Evolutionary conservation across 169 alveolate genomes (phyloP), one percentile per base, ranked within the genome.

Genomic region (Plasmodium blacklocki): DNA sequence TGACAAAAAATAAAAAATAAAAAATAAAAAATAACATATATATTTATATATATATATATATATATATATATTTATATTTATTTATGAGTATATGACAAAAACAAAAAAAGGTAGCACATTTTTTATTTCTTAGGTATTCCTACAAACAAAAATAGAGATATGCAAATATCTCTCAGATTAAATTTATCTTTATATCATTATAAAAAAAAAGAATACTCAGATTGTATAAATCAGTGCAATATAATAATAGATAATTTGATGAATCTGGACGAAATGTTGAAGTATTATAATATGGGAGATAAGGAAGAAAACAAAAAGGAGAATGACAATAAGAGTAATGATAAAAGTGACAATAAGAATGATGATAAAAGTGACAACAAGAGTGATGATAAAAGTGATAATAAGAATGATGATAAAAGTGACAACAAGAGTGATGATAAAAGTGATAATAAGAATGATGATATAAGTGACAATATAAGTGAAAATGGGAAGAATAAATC

Each of bases 221-320:
- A 80, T n/a, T 80, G 90, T 29, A 80, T 80, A 19, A 80, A 80
- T 49, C 90, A 80, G 14, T 67, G 90, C 39, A 64, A 80, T 19
- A 80, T 80, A 5, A 68, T 80, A 54, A 29, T 80, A 62, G 90
- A 80, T 14, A 72, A 72, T n/a, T 47, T 80, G 15, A n/a, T 15
- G 12, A 63, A 62, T 19, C 45, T 80, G 29, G 29, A 80, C 19
- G 90, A 49, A 0, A 21, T 67, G 19, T 18, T 80, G 15, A 29
- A 12, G 23, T 45, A 59, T 4, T 80, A 80, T 62, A 49, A 58
- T 9, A 45, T 18, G n/a, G 29, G n/a, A 6, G 43, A 59, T n/a
- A 23, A 73, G 64, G 73, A 59, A 18, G 0, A 0, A 14, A 29
- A 58, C 21, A 23, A 23, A 23, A 23, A 23, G 29, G 60, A 73